These are phyloP conservation scores for Allomyces macrogynus DNA, from an alignment of 192 early-diverging fungal genomes.

Conservation along the genomic window DNA sequence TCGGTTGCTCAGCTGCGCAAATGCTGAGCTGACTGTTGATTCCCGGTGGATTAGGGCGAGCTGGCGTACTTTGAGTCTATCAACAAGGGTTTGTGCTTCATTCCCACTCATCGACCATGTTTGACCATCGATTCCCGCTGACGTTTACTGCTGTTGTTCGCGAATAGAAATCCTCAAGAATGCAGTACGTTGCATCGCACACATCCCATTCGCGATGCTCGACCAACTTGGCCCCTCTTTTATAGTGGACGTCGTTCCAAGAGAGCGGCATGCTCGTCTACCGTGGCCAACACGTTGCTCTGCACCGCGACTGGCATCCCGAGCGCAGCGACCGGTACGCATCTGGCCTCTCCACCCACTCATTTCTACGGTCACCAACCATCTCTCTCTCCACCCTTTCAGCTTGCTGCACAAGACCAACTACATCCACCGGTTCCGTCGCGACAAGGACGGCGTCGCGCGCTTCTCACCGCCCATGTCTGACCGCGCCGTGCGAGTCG, in stretches of 20 bases:
- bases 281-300: neutral
- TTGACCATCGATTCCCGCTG: no score
- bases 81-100: slow-evolving; percentile 26
- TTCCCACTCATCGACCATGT: no score
- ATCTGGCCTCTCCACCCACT: no score
- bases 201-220: no score
- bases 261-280: neutral
- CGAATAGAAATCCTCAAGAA: slow-evolving; percentile 48
- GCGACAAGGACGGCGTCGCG: neutral
- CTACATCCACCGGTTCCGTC: neutral
- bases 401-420: neutral
- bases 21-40: neutral
- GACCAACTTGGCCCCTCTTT: no score
- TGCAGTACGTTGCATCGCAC: slow-evolving; percentile 19
- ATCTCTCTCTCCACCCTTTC: no score
- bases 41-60: slow-evolving; percentile 12
- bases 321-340: neutral
- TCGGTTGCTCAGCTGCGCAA: neutral
- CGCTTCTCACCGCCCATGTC: neutral
- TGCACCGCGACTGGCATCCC: neutral
- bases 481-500: no score
- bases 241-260: neutral
- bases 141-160: neutral
- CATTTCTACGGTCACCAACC: no score
- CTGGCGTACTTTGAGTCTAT: slow-evolving; percentile 59